A percentile compares a stretch with the other conserved stretches of the same genome.
These are phyloP conservation scores for Aspergillus baeticus DNA, from an alignment of 495 filamentous ascomycete species.

Conservation along the genomic window DNA sequence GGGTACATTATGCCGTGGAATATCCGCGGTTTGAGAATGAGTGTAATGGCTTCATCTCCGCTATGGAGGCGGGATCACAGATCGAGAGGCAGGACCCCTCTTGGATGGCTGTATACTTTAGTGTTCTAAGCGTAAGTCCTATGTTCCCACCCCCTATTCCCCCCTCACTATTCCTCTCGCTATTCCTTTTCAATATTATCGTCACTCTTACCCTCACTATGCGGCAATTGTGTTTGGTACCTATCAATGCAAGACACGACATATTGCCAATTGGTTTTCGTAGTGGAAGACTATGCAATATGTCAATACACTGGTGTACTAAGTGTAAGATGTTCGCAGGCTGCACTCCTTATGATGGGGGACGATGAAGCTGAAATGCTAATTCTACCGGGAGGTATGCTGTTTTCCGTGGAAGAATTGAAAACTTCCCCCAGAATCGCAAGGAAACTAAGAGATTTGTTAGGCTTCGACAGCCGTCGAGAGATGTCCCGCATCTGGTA, in stretches of 20 bases:
- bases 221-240: background rate
- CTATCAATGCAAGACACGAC: no score
- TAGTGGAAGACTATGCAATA: no score
- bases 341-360: constrained; percentile 2
- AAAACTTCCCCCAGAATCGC: no score
- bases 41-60: background rate
- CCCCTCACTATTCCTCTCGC: background rate
- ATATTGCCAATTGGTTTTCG: no score
- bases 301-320: background rate
- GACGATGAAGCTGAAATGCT: constrained; percentile 2
- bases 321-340: background rate
- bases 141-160: no score
- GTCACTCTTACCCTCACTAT: no score
- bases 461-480: background rate
- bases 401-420: no score
- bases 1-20: constrained; percentile 4
- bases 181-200: no score
- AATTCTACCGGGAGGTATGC: background rate
- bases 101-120: constrained; percentile 7
- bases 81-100: background rate
- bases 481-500: constrained; percentile 1
- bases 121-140: background rate
- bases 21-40: constrained; percentile 2
- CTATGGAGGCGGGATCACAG: background rate
- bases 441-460: background rate